Conservation (phyloP, 2,329 filamentous ascomycete species). For the Pestalotiopsis sp. region DNA sequence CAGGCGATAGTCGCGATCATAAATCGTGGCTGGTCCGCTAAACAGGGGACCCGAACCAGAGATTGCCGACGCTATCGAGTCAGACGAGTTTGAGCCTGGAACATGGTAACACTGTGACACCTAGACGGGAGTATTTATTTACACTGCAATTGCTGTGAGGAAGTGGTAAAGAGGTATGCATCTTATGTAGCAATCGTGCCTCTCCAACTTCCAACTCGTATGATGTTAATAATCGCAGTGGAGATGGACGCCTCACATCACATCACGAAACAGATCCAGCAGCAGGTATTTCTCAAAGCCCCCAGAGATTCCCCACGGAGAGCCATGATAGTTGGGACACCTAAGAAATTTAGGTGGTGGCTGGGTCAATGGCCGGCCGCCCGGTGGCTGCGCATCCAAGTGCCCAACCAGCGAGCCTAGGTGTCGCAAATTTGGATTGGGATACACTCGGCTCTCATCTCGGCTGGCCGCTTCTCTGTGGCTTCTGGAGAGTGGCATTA, state of each 20-base stretch:
- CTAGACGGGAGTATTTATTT: neutral
- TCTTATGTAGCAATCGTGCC: no score
- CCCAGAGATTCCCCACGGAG: no score
- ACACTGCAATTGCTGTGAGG: no score
- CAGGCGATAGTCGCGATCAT: neutral
- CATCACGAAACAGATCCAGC: no score
- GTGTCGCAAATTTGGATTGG: neutral
- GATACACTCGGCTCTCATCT: neutral
- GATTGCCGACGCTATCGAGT: neutral
- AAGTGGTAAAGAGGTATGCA: no score
- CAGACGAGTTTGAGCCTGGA: neutral
- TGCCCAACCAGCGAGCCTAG: neutral
- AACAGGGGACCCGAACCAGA: neutral
- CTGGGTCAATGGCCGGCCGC: neutral
- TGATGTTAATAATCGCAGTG: no score
- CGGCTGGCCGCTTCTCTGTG: neutral
- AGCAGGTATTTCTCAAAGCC: no score
- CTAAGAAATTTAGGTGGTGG: neutral
- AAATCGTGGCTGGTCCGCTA: neutral
- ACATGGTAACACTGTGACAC: neutral
- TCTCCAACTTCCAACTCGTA: no score
- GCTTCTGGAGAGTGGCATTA: conserved; percentile 1
- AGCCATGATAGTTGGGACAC: no score
- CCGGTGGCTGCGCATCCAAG: neutral
- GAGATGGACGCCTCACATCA: no score